Conservation (phyloP, 306 rosid species). For the Carpinus viminea region DNA sequence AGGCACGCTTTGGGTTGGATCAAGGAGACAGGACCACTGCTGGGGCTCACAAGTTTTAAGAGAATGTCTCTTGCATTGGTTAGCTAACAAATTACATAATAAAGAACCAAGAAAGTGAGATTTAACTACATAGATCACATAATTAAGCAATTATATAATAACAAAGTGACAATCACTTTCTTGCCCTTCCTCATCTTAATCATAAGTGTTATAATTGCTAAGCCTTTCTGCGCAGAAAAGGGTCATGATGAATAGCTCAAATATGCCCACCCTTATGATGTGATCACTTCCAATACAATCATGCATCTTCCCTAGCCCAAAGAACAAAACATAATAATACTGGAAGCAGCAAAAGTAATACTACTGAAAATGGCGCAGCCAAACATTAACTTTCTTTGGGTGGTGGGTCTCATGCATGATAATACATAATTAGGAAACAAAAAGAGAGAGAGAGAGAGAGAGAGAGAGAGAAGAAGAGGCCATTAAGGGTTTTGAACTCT, state of each 20-base stretch:
- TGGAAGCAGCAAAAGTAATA: constrained; percentile 16
- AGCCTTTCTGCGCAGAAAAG: constrained; percentile 41
- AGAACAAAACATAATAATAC: constrained; percentile 20
- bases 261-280: constrained; percentile 18
- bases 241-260: constrained; percentile 20
- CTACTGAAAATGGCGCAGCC: neutral
- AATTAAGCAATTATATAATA: constrained; percentile 35
- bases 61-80: constrained; percentile 81
- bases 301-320: constrained; percentile 22
- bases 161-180: constrained; percentile 44
- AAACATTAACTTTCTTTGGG: constrained; percentile 25
- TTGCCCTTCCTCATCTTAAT: constrained; percentile 71
- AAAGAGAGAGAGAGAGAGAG: too few relatives aligned
- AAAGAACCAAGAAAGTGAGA: constrained; percentile 41
- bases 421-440: constrained; percentile 9
- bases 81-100: constrained; percentile 32
- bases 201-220: constrained; percentile 68
- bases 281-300: constrained; percentile 25
- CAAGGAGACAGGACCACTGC: constrained; percentile 91
- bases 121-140: constrained; percentile 26
- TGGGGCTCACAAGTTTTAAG: constrained; percentile 55
- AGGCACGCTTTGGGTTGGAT: constrained; percentile 95
- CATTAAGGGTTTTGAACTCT: constrained; percentile 25
- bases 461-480: too few relatives aligned
- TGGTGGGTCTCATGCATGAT: constrained; percentile 34